Percentiles rank a stretch among this genome's conserved stretches.
phyloP scores from a whole-genome alignment of 441 rosid species.

The Bocquillonia castaneifolia region DNA sequence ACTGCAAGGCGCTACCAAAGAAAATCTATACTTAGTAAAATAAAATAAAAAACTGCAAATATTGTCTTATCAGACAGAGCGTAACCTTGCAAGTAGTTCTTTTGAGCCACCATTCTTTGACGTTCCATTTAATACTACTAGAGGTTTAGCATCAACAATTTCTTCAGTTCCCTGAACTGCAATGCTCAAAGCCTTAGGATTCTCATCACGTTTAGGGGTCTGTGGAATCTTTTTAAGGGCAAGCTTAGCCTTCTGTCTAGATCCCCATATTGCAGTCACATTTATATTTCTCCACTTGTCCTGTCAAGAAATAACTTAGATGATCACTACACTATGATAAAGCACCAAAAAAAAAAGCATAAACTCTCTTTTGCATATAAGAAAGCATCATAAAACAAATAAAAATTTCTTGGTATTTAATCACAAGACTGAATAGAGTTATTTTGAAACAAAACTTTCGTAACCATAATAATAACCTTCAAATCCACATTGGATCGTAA shows the following conservation, averaged over 20 bases:
- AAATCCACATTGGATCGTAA: constrained; percentile 95
- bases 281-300: constrained; percentile 99
- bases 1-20: neutral
- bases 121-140: constrained; percentile 43
- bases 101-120: constrained; percentile 33
- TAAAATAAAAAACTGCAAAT: constrained; percentile 9
- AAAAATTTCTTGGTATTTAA: constrained; percentile 5
- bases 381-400: neutral
- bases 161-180: constrained; percentile 57
- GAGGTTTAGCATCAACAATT: constrained; percentile 52
- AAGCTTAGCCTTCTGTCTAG: constrained; percentile 78
- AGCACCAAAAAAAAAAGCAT: neutral
- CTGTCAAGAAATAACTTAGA: constrained; percentile 35
- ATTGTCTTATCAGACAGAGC: constrained; percentile 17
- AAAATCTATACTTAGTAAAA: constrained; percentile 1
- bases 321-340: neutral
- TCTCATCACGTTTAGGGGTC: constrained; percentile 57
- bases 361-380: neutral
- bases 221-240: constrained; percentile 53
- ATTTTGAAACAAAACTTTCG: neutral
- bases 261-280: constrained; percentile 88
- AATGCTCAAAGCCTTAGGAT: constrained; percentile 33
- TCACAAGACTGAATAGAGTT: neutral
- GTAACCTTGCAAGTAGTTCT: constrained; percentile 59
- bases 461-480: constrained; percentile 44